Evolutionary conservation across 129 eudicot species (phyloP).

Genomic region (Tagetes patula): DNA sequence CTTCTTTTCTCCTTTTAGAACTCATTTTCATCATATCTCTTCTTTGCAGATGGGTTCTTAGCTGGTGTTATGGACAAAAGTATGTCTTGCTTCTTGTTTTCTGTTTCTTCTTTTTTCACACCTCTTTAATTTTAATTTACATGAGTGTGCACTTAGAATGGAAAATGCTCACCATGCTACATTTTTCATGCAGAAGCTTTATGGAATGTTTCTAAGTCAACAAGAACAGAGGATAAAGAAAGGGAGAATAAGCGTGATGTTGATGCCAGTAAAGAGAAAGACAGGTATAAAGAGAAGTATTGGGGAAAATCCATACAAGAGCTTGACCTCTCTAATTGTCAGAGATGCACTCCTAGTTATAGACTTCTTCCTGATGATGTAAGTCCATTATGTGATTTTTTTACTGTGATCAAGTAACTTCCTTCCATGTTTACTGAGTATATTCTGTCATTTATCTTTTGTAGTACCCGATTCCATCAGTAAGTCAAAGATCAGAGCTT

Average conservation of each 20-base stretch:
- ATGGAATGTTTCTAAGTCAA: slow-evolving; percentile 65
- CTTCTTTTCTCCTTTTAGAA: slow-evolving; percentile 11
- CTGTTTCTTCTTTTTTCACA: not conserved
- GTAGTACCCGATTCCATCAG: slow-evolving; percentile 93
- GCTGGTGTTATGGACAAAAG: slow-evolving; percentile 97
- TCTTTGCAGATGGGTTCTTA: slow-evolving; percentile 87
- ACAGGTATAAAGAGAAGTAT: slow-evolving; percentile 69
- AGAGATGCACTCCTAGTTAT: slow-evolving; percentile 95
- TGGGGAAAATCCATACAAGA: slow-evolving; percentile 96
- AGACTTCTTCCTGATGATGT: slow-evolving; percentile 99
- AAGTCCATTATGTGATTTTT: slow-evolving; percentile 26
- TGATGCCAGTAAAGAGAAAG: slow-evolving; percentile 79
- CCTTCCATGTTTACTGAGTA: not conserved
- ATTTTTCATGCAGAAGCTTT: slow-evolving; percentile 55
- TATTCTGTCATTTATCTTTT: slow-evolving; percentile 4
- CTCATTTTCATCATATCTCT: not conserved
- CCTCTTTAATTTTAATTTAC: slow-evolving; percentile 1
- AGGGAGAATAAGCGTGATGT: slow-evolving; percentile 76
- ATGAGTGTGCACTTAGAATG: not conserved
- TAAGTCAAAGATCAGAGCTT: slow-evolving; percentile 90
- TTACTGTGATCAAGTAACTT: not conserved
- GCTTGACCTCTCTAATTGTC: slow-evolving; percentile 86
- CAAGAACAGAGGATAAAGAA: slow-evolving; percentile 75
- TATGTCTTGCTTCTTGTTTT: slow-evolving; percentile 37
- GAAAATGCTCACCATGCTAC: not conserved